Conservation (phyloP, 768 basidiomycete genomes). For the Serendipita sp. region DNA sequence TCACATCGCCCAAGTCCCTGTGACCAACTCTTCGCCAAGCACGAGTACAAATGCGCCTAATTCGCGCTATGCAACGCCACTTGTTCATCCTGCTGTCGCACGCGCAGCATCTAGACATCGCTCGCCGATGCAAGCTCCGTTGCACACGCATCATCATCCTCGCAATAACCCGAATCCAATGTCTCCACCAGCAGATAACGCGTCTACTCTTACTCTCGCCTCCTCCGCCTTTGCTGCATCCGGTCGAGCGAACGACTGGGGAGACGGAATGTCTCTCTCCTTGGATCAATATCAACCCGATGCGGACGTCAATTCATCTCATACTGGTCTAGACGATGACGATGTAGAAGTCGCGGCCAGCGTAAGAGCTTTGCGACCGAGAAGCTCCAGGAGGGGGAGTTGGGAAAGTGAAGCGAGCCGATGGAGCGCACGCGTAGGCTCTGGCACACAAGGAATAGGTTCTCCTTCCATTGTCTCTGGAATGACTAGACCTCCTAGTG, state of each 20-base stretch:
- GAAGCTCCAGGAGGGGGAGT: slow-evolving; percentile 73
- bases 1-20: slow-evolving; percentile 71
- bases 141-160: slow-evolving; percentile 84
- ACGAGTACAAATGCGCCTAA: not conserved
- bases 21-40: not conserved
- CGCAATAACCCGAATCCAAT: slow-evolving; percentile 90
- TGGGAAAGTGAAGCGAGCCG: slow-evolving; percentile 84
- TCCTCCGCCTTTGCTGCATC: slow-evolving; percentile 66
- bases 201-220: slow-evolving; percentile 81
- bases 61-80: slow-evolving; percentile 51
- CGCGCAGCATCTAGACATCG: slow-evolving; percentile 15
- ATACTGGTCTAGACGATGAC: slow-evolving; percentile 29
- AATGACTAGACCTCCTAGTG: not conserved
- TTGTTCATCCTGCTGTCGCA: slow-evolving; percentile 28
- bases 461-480: slow-evolving; percentile 1
- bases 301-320: slow-evolving; percentile 27
- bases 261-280: slow-evolving; percentile 44
- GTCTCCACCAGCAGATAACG: slow-evolving; percentile 81
- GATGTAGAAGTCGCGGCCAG: slow-evolving; percentile 60
- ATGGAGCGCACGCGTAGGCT: slow-evolving; percentile 62
- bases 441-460: not conserved
- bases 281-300: slow-evolving; percentile 31
- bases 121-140: slow-evolving; percentile 55
- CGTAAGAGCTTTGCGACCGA: slow-evolving; percentile 72
- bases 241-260: slow-evolving; percentile 41